Base-by-base conservation (phyloP, 116 monocot genomes). In the Cymodocea nodosa region DNA sequence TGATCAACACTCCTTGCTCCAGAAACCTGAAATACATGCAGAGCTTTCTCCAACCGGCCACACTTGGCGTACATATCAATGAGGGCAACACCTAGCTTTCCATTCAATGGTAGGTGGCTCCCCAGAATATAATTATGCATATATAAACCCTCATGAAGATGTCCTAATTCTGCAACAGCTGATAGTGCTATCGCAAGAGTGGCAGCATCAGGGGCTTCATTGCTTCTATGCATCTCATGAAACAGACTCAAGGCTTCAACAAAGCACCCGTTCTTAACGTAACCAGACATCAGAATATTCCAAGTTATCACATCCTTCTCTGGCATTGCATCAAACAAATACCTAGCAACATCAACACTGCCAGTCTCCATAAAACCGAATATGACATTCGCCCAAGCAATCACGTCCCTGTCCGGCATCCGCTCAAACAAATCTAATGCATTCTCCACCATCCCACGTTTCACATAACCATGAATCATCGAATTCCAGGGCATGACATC, bases 41-140 rank as follows among this genome's bases (percentile, higher is more conserved):
- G 30, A 16, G 89, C 84, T 10, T 73, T 64, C 52, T 80, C 73
- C 35, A 85, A 39, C n/a, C 59, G 67, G 4, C 89, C 89, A 17
- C 80, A 84, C 17, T 89, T 89, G 19, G 82, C 67, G 57, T 84
- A 89, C 89, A 82, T 89, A 40, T 89, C 80, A 0, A 89, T 78
- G 34, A 89, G 89, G 1, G 77, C 75, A 15, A 78, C 84, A 2
- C 82, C 82, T 1, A 84, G 73, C 39, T 78, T 82, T 5, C 80
- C 80, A 37, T 77, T 56, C 17, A 89, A 70, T 59, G 71, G 37
- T 18, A 82, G 65, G 16, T 23, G 10, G 6, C 68, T 73, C 67
- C 72, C 67, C 19, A 58, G 8, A 7, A 84, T 76, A 18, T 75
- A 75, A 20, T 70, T 49, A 53, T 89, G 84, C 1, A 89, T 19